phyloP scores from a whole-genome alignment of 2,329 filamentous ascomycete species.

The Xylariaceae sp. region DNA sequence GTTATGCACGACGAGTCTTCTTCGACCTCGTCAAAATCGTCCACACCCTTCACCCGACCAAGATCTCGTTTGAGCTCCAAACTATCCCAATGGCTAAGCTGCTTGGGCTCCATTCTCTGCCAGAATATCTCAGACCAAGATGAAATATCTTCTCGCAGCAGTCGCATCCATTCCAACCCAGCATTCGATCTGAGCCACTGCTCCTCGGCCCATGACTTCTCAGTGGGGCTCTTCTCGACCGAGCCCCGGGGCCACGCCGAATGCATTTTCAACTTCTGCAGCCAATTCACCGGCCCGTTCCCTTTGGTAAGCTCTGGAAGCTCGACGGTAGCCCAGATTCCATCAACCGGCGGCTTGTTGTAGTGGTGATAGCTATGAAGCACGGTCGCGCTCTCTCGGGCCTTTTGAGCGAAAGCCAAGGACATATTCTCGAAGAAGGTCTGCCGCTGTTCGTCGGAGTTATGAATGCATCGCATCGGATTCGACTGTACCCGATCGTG shows the following conservation, averaged over 20 bases:
- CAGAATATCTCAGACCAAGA: background rate
- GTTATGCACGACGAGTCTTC: background rate
- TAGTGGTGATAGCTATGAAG: constrained; percentile 5
- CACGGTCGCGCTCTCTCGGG: constrained; percentile 1
- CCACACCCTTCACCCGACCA: background rate
- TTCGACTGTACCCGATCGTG: constrained; percentile 1
- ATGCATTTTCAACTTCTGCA: constrained; percentile 1
- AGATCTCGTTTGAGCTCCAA: background rate
- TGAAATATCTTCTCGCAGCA: background rate
- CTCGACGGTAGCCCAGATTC: constrained; percentile 5
- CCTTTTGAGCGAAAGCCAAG: constrained; percentile 4
- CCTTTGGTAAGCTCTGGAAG: constrained; percentile 2
- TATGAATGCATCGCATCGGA: constrained; percentile 6
- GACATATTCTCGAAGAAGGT: constrained; percentile 7
- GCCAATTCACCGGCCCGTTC: constrained; percentile 1
- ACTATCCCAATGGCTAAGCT: background rate
- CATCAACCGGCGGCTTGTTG: constrained; percentile 1
- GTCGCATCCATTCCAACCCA: constrained; percentile 1
- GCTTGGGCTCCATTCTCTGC: background rate
- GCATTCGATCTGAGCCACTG: background rate
- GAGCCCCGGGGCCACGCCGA: background rate
- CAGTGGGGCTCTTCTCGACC: background rate
- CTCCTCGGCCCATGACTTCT: background rate
- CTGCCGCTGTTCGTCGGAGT: constrained; percentile 1
- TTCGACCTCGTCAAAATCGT: background rate